phyloP scores from a whole-genome alignment of 768 basidiomycete species.

The Boletus sensibilis region DNA sequence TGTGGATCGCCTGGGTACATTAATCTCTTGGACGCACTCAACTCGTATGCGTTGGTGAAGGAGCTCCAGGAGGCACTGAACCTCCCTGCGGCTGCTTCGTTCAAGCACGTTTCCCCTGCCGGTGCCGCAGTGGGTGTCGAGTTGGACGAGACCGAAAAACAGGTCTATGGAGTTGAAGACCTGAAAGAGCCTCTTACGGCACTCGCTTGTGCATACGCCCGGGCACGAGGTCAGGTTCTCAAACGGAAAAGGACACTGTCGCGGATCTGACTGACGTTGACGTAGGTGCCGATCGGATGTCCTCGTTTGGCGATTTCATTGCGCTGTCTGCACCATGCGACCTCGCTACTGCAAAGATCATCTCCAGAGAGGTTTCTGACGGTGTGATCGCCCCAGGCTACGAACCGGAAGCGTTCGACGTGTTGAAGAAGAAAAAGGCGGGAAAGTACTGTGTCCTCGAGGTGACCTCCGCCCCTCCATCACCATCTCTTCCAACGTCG shows the following conservation, averaged over 20 bases:
- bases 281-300: slow-evolving; percentile 95
- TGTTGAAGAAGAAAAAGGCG: slow-evolving; percentile 93
- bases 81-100: slow-evolving; percentile 95
- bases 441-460: slow-evolving; percentile 98
- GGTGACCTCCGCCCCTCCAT: slow-evolving; percentile 41
- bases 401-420: slow-evolving; percentile 80
- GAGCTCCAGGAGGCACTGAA: slow-evolving; percentile 85
- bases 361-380: slow-evolving; percentile 98
- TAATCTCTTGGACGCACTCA: slow-evolving; percentile 95
- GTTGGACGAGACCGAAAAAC: slow-evolving; percentile 80
- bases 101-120: slow-evolving; percentile 99
- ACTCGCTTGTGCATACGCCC: slow-evolving; percentile 90
- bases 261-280: slow-evolving; percentile 6
- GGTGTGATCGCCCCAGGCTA: slow-evolving; percentile 98
- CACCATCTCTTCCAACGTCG: neutral
- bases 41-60: slow-evolving; percentile 93
- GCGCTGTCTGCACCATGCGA: slow-evolving; percentile 93
- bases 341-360: slow-evolving; percentile 90
- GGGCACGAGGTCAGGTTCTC: slow-evolving; percentile 73
- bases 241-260: neutral
- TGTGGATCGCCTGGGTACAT: slow-evolving; percentile 97
- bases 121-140: slow-evolving; percentile 91
- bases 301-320: slow-evolving; percentile 98
- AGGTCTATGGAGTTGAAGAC: slow-evolving; percentile 96
- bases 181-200: slow-evolving; percentile 86